Percentiles rank a stretch among this genome's conserved stretches.
phyloP scores from a whole-genome alignment of 495 filamentous ascomycete genomes.

The Lentithecium fluviatile region DNA sequence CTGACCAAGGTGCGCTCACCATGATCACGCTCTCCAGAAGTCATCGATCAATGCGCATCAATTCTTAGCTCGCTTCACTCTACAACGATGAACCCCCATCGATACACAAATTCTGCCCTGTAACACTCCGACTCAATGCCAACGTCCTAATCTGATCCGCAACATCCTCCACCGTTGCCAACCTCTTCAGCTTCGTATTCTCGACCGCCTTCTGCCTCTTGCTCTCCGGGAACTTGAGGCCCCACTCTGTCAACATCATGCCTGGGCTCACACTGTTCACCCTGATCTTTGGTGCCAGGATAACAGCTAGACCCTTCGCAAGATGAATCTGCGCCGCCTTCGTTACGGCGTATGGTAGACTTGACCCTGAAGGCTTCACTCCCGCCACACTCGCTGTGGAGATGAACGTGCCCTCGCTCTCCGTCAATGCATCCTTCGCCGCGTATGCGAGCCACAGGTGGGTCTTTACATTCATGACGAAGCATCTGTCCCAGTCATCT shows the following conservation, averaged over 20 bases:
- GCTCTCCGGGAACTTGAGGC: conserved; percentile 49
- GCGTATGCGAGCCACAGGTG: conserved; percentile 58
- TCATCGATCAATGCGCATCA: too few relatives aligned
- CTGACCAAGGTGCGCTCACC: too few relatives aligned
- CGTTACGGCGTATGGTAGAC: conserved; percentile 48
- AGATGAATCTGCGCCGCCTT: conserved; percentile 61
- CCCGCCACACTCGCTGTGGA: conserved; percentile 55
- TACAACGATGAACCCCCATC: conserved; percentile 40
- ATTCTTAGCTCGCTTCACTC: too few relatives aligned
- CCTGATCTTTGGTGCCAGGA: conserved; percentile 52
- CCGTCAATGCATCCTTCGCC: conserved; percentile 48
- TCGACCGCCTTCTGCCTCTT: conserved; percentile 45
- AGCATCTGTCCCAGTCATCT: conserved; percentile 58
- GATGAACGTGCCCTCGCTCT: conserved; percentile 54
- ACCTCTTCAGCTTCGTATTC: conserved; percentile 52
- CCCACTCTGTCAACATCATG: conserved; percentile 57
- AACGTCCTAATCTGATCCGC: conserved; percentile 41
- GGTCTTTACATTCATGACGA: conserved; percentile 59
- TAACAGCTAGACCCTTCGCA: conserved; percentile 51
- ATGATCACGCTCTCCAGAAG: too few relatives aligned
- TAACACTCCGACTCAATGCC: conserved; percentile 40
- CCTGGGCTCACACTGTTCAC: conserved; percentile 57
- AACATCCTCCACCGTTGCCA: conserved; percentile 52
- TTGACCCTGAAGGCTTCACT: conserved; percentile 43
- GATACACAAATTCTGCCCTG: conserved; percentile 43